A percentile compares a stretch with the other conserved stretches of the same genome.
Evolutionary conservation across 1,139 yeast genomes (phyloP).

Genomic region (Groenewaldozyma auringiensis): DNA sequence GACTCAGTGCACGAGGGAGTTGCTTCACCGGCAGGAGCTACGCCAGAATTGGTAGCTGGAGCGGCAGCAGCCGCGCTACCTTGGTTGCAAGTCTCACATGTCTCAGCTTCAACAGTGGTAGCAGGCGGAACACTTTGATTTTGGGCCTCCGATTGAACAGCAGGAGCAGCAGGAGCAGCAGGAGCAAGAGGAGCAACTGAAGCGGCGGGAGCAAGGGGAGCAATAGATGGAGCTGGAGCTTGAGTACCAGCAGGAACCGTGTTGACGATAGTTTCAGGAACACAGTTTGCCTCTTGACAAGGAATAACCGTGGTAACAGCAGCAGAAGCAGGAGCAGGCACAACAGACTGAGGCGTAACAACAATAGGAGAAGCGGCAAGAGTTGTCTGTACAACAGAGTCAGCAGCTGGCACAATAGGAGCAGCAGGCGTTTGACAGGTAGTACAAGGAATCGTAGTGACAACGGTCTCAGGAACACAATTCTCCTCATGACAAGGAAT

Average conservation of each 20-base stretch:
- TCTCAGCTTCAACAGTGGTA: background rate
- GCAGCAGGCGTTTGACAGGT: background rate
- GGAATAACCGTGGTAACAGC: background rate
- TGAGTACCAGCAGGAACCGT: conserved; percentile 4
- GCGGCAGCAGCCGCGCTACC: background rate
- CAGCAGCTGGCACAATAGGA: background rate
- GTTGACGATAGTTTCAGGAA: background rate
- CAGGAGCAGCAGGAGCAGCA: background rate
- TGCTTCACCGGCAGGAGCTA: conserved; percentile 4
- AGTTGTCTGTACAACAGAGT: background rate
- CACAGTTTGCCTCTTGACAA: background rate
- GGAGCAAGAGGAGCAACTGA: background rate
- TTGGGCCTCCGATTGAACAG: conserved; percentile 1
- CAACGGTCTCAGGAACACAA: background rate
- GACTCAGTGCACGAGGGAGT: background rate
- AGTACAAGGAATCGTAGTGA: background rate
- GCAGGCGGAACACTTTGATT: conserved; percentile 2
- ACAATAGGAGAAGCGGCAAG: background rate
- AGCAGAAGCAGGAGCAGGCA: conserved; percentile 6
- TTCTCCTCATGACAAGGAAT: background rate
- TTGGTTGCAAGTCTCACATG: background rate
- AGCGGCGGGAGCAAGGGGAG: background rate
- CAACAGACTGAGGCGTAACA: background rate
- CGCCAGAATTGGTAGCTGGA: conserved; percentile 7
- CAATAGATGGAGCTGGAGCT: conserved; percentile 5